Conservation (phyloP, 768 basidiomycete genomes). For the Tremella mesenterica region DNA sequence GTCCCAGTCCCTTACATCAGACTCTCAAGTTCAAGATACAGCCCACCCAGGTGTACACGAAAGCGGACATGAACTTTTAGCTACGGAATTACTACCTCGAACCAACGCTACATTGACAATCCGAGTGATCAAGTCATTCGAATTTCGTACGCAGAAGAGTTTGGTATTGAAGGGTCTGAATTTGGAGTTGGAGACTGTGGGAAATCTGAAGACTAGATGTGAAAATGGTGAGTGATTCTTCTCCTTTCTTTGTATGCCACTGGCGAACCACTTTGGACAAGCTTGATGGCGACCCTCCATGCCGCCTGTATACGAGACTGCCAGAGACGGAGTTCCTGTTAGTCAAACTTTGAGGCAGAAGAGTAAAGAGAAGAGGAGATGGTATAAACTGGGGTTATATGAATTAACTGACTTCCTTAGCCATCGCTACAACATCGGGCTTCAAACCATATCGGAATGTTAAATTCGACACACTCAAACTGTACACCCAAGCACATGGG, state of each 20-base stretch:
- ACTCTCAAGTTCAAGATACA: neutral
- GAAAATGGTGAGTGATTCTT: slow-evolving; percentile 52
- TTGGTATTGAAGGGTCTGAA: slow-evolving; percentile 76
- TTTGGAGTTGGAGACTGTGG: slow-evolving; percentile 69
- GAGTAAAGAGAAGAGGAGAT: neutral
- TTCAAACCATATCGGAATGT: slow-evolving; percentile 74
- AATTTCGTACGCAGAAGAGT: slow-evolving; percentile 78
- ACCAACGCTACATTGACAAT: slow-evolving; percentile 78
- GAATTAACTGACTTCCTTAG: slow-evolving; percentile 46
- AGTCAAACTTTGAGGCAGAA: neutral
- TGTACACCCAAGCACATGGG: slow-evolving; percentile 91
- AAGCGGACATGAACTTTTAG: slow-evolving; percentile 13
- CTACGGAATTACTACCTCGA: slow-evolving; percentile 23
- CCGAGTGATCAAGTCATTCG: slow-evolving; percentile 89
- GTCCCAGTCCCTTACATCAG: no score
- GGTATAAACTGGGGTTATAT: neutral
- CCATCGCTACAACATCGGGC: slow-evolving; percentile 60
- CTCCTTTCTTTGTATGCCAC: neutral
- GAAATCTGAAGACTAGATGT: slow-evolving; percentile 63
- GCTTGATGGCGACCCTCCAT: no score
- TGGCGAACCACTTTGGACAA: no score
- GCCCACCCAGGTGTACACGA: neutral
- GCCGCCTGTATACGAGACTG: no score
- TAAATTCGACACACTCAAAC: slow-evolving; percentile 72
- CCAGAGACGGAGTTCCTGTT: no score